phyloP scores from a whole-genome alignment of 352 stramenopile genomes.

The Globisporangium viniferum region DNA sequence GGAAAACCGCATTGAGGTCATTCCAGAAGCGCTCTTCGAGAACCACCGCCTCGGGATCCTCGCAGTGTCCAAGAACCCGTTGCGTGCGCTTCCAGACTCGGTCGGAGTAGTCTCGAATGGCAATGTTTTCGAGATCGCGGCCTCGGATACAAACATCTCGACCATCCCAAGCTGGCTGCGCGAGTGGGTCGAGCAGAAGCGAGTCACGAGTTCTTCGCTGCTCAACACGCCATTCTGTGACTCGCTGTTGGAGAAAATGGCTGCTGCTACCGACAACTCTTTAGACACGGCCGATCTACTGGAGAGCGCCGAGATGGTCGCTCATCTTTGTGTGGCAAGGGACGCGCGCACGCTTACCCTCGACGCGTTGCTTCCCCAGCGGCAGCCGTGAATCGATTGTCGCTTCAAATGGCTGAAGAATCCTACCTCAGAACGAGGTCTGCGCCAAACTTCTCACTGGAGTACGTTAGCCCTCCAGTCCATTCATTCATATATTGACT shows the following conservation, averaged over 20 bases:
- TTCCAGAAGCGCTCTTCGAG: slow-evolving; percentile 53
- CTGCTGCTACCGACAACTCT: not conserved
- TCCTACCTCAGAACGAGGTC: not conserved
- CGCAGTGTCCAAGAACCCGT: slow-evolving; percentile 40
- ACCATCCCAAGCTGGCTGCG: not conserved
- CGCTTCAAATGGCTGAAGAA: not conserved
- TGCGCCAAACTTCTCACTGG: not conserved
- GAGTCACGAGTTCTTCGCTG: not conserved
- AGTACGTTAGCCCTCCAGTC: not conserved
- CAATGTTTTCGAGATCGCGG: not conserved
- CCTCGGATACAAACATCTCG: not conserved
- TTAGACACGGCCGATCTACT: not conserved
- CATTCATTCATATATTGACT: not conserved
- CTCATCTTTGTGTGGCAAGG: not conserved
- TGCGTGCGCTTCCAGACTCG: slow-evolving; percentile 21
- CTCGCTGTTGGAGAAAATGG: not conserved
- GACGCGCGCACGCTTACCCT: not conserved
- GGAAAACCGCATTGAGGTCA: slow-evolving; percentile 17
- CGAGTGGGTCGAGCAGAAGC: not conserved
- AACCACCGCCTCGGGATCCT: slow-evolving; percentile 47
- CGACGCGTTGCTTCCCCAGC: not conserved
- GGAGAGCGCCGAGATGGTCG: not conserved
- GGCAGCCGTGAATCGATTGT: not conserved
- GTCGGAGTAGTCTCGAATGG: not conserved
- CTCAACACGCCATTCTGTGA: not conserved